Evolutionary conservation across 2,329 filamentous ascomycete genomes (phyloP), one percentile per base, ranked within the genome.

Genomic region (Diaporthe citri): DNA sequence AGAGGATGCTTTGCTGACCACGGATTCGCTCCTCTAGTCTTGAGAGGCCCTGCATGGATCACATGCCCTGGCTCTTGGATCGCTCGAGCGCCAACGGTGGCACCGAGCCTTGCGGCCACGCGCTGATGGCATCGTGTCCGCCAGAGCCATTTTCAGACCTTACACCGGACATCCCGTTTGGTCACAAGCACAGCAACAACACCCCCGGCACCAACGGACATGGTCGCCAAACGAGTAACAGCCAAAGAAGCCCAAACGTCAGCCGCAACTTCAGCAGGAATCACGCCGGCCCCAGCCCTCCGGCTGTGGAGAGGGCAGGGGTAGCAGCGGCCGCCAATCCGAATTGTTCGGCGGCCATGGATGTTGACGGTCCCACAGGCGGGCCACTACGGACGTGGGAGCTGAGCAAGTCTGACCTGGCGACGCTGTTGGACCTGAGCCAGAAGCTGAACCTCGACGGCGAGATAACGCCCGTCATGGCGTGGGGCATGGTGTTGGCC

Each of bases 381-480:
- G 74, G 74, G 28, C 59, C 59, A 51, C 91, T 93, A 81, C 91
- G 94, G 82, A 96, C 96, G 67, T 96, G 95, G 85, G 93, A 97
- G 81, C 86, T 97, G 8, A 92, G 89, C 75, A 94, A 93, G 82
- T 90, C 90, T 51, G 95, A 97, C 80, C 88, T 99, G 67, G 87
- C 92, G 70, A 97, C 94, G 72, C 87, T 98, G 72, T 89, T 98
- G 76, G 94, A 97, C 81, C 88, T 98, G 73, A 98, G 95, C 85
- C 90, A 92, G 79, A 92, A 93, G 79, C 88, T 98, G 36, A 93
- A 97, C 79, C 90, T 97, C 2, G 94, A 97, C 76, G 95, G 95
- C 71, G 95, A 97, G 84, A 94, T 98, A 80, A 98, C 96, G 25
- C 97, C 97, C 0, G 94, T 98, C 78, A 97, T 97, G 95, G 96